A percentile compares a stretch with the other conserved stretches of the same genome.
Evolutionary conservation across 352 stramenopile species (phyloP).

Genomic region (Globisporangium carolinianum): DNA sequence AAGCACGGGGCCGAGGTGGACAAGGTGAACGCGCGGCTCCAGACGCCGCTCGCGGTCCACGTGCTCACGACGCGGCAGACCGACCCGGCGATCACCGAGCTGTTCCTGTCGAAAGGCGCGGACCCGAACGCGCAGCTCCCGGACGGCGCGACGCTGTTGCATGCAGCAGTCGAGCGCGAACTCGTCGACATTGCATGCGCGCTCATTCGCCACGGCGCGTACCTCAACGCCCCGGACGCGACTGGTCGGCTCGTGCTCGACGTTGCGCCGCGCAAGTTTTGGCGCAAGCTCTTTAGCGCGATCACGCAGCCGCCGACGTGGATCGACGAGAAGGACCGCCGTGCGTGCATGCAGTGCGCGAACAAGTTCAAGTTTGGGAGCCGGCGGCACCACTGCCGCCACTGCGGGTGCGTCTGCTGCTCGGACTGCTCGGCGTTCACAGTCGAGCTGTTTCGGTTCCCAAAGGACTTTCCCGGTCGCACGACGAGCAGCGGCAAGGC

Average conservation of each 20-base stretch:
- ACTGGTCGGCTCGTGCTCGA: constrained; percentile 75
- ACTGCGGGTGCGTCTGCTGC: constrained; percentile 83
- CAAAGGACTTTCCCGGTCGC: constrained; percentile 76
- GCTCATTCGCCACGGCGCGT: constrained; percentile 62
- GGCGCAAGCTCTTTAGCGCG: constrained; percentile 77
- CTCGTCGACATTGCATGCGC: constrained; percentile 72
- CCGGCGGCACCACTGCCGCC: constrained; percentile 76
- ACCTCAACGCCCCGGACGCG: constrained; percentile 64
- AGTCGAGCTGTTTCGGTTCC: constrained; percentile 76
- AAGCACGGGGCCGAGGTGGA: constrained; percentile 78
- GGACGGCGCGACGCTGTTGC: constrained; percentile 77
- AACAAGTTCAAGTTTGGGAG: constrained; percentile 76
- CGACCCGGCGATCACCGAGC: constrained; percentile 67
- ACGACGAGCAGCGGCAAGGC: constrained; percentile 52
- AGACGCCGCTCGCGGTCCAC: constrained; percentile 75
- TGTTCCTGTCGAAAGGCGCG: constrained; percentile 57
- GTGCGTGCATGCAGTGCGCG: constrained; percentile 64
- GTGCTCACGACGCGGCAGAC: constrained; percentile 84
- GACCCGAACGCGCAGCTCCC: constrained; percentile 68
- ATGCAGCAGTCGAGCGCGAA: constrained; percentile 77
- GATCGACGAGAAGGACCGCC: constrained; percentile 74
- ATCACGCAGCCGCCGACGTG: constrained; percentile 70
- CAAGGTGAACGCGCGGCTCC: constrained; percentile 77
- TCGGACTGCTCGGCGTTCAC: constrained; percentile 75
- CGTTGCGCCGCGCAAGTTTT: constrained; percentile 68